Evolutionary conservation across 352 stramenopile genomes (phyloP), one percentile per base, ranked within the genome.

Genomic region (Phytophthora sansomeana): DNA sequence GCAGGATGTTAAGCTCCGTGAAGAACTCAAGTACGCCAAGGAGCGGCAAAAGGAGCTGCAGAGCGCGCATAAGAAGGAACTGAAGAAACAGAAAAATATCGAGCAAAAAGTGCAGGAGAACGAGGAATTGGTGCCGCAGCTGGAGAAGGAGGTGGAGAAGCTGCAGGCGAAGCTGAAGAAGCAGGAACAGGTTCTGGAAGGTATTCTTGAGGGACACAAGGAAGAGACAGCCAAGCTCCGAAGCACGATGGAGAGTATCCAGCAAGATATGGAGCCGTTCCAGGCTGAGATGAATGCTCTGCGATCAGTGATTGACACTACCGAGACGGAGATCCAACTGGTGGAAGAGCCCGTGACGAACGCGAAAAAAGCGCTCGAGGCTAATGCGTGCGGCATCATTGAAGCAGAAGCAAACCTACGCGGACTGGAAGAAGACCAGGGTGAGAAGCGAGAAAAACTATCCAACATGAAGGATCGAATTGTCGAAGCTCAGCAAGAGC

Each of bases 11-110:
- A 98, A 99, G 78, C 77, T 99, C 43, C 82, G 91, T 28, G 97
- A 99, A 83, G 97, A 99, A 59, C 88, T 99, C 42, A 99, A 99
- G 75, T 96, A 98, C 72, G 82, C 87, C 19, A 99, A 99, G 72
- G 76, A 88, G 42, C 85, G 94, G 44, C 83, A 96, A 6, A 98
- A 97, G 39, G 97, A 99, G 66, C 66, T 99, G 13, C 79, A 98
- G 44, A 75, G 76, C 0, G 89, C 92, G 29, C 87, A 97, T 33
- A 92, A 96, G 54, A 95, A 92, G 41, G 96, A 98, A 54, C 63
- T 81, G 11, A 97, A 98, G 63, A 98, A 98, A 69, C 81, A 96
- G 42, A 93, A 91, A n/a, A 83, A 85, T 41, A 90, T 92, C 4
- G 56, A 75, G 14, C 61, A 82, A 50, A 97, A 97, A 50, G 74